Base-by-base conservation (phyloP, 148 eudicot genomes). In the Simmondsia chinensis region DNA sequence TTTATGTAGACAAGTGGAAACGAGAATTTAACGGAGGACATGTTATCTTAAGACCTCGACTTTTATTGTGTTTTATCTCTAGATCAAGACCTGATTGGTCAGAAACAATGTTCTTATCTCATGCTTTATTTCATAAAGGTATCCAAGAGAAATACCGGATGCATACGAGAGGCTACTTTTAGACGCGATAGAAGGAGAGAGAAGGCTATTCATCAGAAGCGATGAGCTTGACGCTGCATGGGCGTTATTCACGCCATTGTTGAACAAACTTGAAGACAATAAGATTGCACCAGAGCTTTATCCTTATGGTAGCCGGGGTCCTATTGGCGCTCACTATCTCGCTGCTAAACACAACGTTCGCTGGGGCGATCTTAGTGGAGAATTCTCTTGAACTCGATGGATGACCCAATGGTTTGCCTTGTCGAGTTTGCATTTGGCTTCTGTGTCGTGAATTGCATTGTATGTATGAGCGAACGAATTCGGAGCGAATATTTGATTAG, bases 171-270 rank as follows among this genome's bases (percentile, higher is more conserved):
- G 78, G 65, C 68, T 88, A 46, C 70, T 88, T 2, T 42, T 74
- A 21, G 96, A 88, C 34, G 96, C 82, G 1, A 68, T 88, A 50
- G 96, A 83, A 65, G 96, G 96, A 63, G 96, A 88, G 39, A 60
- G 82, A 11, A 67, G 82, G 38, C 45, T 88, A 21, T 88, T 88
- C 66, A 88, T 88, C 12, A 68, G 96, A 66, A 88, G 96, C 20
- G 96, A 88, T 29, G 96, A 88, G 72, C 79, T 88, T 1, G 89
- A 74, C 37, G 96, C 96, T 60, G 96, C 96, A 2, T 88, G 96
- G 96, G 35, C 70, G 22, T 49, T 83, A 30, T 83, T 88, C 62
- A 67, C 94, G 4, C 94, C 96, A 2, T 39, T 88, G 51, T 62
- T 88, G 46, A 66, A 70, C 34, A 86, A 80, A 55, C 46, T 88